phyloP scores from a whole-genome alignment of 192 early-diverging fungal genomes.

The Globomyces pollinis-pini region DNA sequence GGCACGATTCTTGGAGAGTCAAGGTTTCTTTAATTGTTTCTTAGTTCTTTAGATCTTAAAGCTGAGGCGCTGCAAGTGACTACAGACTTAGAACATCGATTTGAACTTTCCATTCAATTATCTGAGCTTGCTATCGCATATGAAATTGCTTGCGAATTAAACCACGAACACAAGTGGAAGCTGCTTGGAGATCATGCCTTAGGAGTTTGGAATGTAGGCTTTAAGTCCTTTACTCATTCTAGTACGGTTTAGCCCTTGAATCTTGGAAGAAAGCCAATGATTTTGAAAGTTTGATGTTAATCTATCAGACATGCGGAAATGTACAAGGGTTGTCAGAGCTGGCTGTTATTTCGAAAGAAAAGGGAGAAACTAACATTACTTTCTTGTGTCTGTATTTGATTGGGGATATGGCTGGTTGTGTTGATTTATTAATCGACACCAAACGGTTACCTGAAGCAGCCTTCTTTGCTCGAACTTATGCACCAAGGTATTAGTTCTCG shows the following conservation, averaged over 20 bases:
- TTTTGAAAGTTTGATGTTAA: slow-evolving; percentile 78
- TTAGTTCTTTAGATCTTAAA: no score
- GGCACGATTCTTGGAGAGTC: slow-evolving; percentile 91
- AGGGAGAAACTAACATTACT: slow-evolving; percentile 87
- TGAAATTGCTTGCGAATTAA: slow-evolving; percentile 73
- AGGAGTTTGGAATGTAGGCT: slow-evolving; percentile 71
- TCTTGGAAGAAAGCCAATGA: slow-evolving; percentile 84
- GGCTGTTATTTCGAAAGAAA: slow-evolving; percentile 57
- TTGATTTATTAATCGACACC: slow-evolving; percentile 78
- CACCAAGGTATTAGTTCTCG: slow-evolving; percentile 42
- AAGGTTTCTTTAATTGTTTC: no score
- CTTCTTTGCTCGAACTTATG: slow-evolving; percentile 82
- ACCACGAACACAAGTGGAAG: slow-evolving; percentile 92
- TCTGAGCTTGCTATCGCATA: slow-evolving; percentile 74
- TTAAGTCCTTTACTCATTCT: background rate
- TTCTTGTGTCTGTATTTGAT: slow-evolving; percentile 75
- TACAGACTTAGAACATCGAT: slow-evolving; percentile 89
- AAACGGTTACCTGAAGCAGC: slow-evolving; percentile 93
- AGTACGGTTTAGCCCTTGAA: slow-evolving; percentile 81
- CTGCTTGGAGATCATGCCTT: slow-evolving; percentile 84
- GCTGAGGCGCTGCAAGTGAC: slow-evolving; percentile 93
- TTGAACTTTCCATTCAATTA: slow-evolving; percentile 88
- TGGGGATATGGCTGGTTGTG: slow-evolving; percentile 69
- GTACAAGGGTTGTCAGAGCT: slow-evolving; percentile 64
- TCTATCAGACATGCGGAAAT: slow-evolving; percentile 88